Conservation (phyloP, 1,284 basidiomycete genomes). For the Amylostereum areolatum region DNA sequence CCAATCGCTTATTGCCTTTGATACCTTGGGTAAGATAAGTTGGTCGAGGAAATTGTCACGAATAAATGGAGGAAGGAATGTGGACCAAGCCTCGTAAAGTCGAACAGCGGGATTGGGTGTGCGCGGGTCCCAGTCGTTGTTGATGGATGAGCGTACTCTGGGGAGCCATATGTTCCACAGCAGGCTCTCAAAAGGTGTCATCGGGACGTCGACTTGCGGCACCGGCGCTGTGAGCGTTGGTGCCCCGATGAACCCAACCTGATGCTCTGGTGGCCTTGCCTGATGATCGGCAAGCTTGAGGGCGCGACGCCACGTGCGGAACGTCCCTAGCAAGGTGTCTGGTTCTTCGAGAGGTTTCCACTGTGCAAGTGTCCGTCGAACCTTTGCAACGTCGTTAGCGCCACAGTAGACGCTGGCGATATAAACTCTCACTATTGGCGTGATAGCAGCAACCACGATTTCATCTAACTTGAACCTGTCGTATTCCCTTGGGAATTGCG, state of each 20-base stretch:
- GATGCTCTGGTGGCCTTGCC: slow-evolving; percentile 30
- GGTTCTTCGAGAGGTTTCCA: slow-evolving; percentile 78
- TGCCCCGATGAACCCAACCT: slow-evolving; percentile 55
- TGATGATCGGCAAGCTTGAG: slow-evolving; percentile 50
- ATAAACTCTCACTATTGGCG: slow-evolving; percentile 54
- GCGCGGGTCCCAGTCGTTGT: slow-evolving; percentile 87
- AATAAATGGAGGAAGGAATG: slow-evolving; percentile 85
- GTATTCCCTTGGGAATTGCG: slow-evolving; percentile 75
- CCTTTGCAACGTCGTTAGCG: slow-evolving; percentile 21
- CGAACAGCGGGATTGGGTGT: slow-evolving; percentile 72
- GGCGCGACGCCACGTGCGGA: slow-evolving; percentile 65
- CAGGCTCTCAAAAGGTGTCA: slow-evolving; percentile 94
- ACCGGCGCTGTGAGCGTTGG: slow-evolving; percentile 26
- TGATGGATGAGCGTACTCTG: slow-evolving; percentile 84
- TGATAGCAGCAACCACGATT: slow-evolving; percentile 85
- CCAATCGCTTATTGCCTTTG: slow-evolving; percentile 83
- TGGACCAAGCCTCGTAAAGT: slow-evolving; percentile 85
- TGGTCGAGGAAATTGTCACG: slow-evolving; percentile 95
- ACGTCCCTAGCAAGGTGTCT: slow-evolving; percentile 50
- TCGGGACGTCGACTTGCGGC: slow-evolving; percentile 46
- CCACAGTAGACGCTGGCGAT: not conserved
- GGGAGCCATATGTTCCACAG: slow-evolving; percentile 96
- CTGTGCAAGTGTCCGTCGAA: slow-evolving; percentile 56
- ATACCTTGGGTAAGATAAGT: slow-evolving; percentile 88
- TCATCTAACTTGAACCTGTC: slow-evolving; percentile 81